Base-by-base conservation (phyloP, 2,329 filamentous ascomycete genomes). In the Calonectria ilicicola region DNA sequence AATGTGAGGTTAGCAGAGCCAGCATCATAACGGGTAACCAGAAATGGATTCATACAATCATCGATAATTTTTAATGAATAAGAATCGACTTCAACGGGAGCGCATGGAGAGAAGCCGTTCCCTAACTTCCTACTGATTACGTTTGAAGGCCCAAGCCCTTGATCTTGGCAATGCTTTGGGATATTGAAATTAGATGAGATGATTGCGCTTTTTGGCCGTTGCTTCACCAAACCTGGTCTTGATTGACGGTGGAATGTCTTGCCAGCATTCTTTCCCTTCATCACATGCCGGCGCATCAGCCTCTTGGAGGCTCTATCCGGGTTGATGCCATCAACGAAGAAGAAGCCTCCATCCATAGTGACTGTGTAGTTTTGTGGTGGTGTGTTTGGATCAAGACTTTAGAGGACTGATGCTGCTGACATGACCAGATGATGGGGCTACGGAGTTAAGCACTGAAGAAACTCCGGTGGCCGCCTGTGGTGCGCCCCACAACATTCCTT, bases 251-350 rank as follows among this genome's bases (percentile, higher is more conserved):
- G 67, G 19, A 76, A 35, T 40, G 65, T 74, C 65, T 77, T 76
- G 14, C 77, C 77, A 2, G 63, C 68, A 72, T 78, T 78, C 62
- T 77, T 77, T 65, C 77, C 76, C 27, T 72, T 74, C 76, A 77
- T 78, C 5, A 77, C 77, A 69, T 78, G 77, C 17, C 70, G 70
- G 23, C 74, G 74, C 67, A 77, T 69, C 14, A 70, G 84, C 40
- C 83, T 72, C 58, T 72, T 75, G n/a, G 74, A 69, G n/a, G 56
- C 63, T 23, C 40, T 65, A 51, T 73, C 74, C 19, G 65, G 51
- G 4, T 75, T 23, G 56, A 60, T 35, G 49, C 67, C 72, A 56
- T 76, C 70, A 1, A 76, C 53, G 26, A 77, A 77, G 44, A 67
- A 51, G 32, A 75, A 76, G 38, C 42, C 32, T 5, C 65, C 29